Evolutionary conservation across 2,329 filamentous ascomycete genomes (phyloP), one percentile per base, ranked within the genome.

Genomic region (Aspergillus luchuensis): DNA sequence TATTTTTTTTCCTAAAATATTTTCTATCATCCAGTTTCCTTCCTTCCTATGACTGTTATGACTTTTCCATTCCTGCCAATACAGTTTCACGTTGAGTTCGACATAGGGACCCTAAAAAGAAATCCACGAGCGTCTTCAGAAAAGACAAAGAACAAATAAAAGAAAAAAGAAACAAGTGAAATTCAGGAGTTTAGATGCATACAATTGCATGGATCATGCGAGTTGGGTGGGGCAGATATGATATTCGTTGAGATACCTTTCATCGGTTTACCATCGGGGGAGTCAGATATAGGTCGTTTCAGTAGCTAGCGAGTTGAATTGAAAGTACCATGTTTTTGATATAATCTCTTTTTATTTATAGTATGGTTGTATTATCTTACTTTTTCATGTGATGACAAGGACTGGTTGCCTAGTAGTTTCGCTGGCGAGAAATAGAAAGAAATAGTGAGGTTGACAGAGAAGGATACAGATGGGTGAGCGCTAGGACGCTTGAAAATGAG

Each of bases 11-110:
- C 2, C 7, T 36, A 36, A 36, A 13, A 36, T 1, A 6, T 13
- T 33, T 6, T 51, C 33, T 11, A 43, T 25, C 25, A 50, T 30
- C 47, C 47, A 30, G 8, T 19, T 58, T 23, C 33, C 53, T 51
- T 58, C 28, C 33, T 57, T 55, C 47, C 59, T 48, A 61, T 61
- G 59, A 61, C 59, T 56, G 56, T 61, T 54, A 61, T 58, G 59
- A 61, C 56, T 61, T 57, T 36, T 58, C 23, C 28, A 57, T 60
- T 58, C 47, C 47, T 45, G 23, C 49, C 56, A 33, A 33, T 60
- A 56, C 58, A 50, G 36, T 57, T 56, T 48, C 30, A 23, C 23
- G 30, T 56, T 48, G 45, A 28, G 45, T 57, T 39, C 38, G 33
- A 28, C 45, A 36, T 28, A 43, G 10, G 41, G 13, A 33, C 33